Evolutionary conservation across 2,329 filamentous ascomycete genomes (phyloP), one percentile per base, ranked within the genome.

Genomic region (Colletotrichum falcatum): DNA sequence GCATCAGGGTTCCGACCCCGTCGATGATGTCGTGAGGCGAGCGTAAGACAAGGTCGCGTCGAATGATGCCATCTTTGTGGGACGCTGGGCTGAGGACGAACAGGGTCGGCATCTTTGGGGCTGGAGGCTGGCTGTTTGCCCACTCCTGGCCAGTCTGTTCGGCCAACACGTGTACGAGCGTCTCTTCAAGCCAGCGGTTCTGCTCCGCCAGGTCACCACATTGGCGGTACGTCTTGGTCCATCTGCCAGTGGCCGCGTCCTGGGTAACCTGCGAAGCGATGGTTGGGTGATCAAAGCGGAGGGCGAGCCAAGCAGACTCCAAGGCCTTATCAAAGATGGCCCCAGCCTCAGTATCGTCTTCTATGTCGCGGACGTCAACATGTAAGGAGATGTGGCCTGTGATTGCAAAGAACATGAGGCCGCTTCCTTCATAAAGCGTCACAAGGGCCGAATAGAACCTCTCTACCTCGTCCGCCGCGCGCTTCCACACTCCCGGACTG

Each of bases 351-450:
- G 61, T 46, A 14, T 4, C 5, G 1, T 49, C 16, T 2, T 12
- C 28, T 2, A 26, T 16, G 2, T 61, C 7, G 0, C 69, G n/a
- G 3, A 79, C 61, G 0, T 53, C n/a, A 2, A 80, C 56, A 0
- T 67, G 72, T 0, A 82, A 53, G 0, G 81, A 80, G 1, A 83
- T 54, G 23, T 80, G 79, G 0, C 80, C 82, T 0, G 83, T 83
- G 5, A 85, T 83, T 2, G 79, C 79, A 60, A 84, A 84, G 70
- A 79, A 82, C 62, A 77, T 80, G 1, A 81, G 80, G 0, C 80
- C 81, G 37, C 76, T 83, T 1, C 76, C 80, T 30, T 80, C 75
- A 48, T 79, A 83, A 0, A 75, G 72, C 14, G 77, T 78, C 0
- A 76, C 76, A 12, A 84, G 70, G 0, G 78, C 73, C 0, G 80